phyloP scores from a whole-genome alignment of 78 protist genomes.

The Dictyostelium discoideum region DNA sequence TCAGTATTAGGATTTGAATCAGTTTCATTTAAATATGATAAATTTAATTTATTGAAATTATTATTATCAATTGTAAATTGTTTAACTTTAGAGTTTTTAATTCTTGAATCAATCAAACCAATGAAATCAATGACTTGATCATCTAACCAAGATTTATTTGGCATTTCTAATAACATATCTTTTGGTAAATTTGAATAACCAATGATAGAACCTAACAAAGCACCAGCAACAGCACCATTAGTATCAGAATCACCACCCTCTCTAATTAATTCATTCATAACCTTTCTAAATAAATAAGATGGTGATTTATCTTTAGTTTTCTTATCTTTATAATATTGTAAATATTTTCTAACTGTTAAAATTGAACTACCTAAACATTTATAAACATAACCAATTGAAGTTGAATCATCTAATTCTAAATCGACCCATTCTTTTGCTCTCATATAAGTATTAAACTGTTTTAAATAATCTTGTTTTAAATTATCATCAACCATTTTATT shows the following conservation, averaged over 20 bases:
- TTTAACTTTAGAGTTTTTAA: not conserved
- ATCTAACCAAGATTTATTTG: constrained; percentile 71
- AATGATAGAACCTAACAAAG: constrained; percentile 71
- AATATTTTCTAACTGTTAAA: constrained; percentile 42
- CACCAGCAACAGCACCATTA: constrained; percentile 81
- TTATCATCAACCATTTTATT: not conserved
- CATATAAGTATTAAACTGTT: not conserved
- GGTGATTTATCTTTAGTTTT: not conserved
- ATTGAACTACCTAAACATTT: constrained; percentile 78
- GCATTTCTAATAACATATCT: constrained; percentile 68
- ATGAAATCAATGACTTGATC: not conserved
- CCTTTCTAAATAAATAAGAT: constrained; percentile 8
- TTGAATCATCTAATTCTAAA: constrained; percentile 38
- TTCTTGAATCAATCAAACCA: not conserved
- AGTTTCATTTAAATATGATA: not conserved
- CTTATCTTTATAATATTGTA: not conserved
- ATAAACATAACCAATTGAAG: constrained; percentile 79
- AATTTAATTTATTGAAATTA: not conserved
- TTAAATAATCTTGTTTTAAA: not conserved
- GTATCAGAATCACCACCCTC: constrained; percentile 85
- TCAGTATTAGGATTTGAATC: not conserved
- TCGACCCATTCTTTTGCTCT: constrained; percentile 46
- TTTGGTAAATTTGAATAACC: constrained; percentile 78
- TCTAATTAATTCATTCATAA: constrained; percentile 34
- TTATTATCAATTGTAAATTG: not conserved